Evolutionary conservation across 2,329 filamentous ascomycete species (phyloP), one percentile per base, ranked within the genome.

Genomic region (Orbilia blumenaviensis): DNA sequence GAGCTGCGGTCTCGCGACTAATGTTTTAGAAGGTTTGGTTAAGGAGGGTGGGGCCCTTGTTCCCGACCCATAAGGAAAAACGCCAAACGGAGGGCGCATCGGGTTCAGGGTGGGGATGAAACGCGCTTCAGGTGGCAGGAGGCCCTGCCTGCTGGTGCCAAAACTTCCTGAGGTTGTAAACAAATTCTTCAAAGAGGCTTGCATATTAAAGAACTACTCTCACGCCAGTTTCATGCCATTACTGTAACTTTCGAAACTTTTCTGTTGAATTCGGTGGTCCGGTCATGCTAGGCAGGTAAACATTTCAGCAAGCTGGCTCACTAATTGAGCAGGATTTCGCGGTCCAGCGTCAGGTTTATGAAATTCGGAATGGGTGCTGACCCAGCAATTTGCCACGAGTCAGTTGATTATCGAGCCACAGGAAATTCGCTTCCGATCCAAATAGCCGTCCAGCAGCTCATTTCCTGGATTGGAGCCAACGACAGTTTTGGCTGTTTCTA

Each of bases 41-140:
- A 38, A 38, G 52, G 52, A 56, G 52, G 52, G 58, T 60, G 64
- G 62, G 62, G 63, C 56, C 52, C 5, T 56, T 23, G 27, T 44
- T 66, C 32, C 50, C 61, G 61, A 66, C 61, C 68, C 60, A 66
- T 38, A 38, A 41, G 68, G 61, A 46, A 75, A 74, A 67, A 75
- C 62, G 56, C 71, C 71, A 63, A 68, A 75, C 71, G 32, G 56
- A 58, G 62, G 61, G 52, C 54, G 69, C 61, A 48, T 67, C 44
- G 64, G 66, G 66, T 69, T 67, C 54, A 66, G 62, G 58, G 71
- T 66, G 72, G 64, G 56, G 72, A 76, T 76, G 72, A 76, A 76
- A 76, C 72, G 72, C 72, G 72, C 72, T 69, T 76, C 72, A 69
- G 60, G 41, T 64, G 32, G 71, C 63, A 68, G 63, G 58, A 68